These are phyloP conservation scores for Asterochloris erici DNA, from an alignment of 139 green algal genomes.

Conservation along the genomic window DNA sequence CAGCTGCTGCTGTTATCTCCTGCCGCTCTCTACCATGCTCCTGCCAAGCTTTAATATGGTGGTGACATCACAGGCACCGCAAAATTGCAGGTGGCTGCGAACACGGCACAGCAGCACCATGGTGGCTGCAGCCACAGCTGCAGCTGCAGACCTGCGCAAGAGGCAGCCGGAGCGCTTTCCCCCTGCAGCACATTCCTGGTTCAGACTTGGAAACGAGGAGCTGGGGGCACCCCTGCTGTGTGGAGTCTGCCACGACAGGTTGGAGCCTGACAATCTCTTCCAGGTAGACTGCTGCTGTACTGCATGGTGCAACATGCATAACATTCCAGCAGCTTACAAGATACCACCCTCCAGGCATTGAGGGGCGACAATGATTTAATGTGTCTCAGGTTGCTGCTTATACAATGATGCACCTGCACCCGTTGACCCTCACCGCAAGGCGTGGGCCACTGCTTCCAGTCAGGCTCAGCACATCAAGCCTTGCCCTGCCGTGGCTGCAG, in stretches of 20 bases:
- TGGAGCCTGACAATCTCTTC: slow-evolving; percentile 19
- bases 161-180: slow-evolving; percentile 19
- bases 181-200: slow-evolving; percentile 18
- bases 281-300: background rate
- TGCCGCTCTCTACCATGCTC: no score
- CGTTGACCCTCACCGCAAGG: background rate
- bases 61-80: background rate
- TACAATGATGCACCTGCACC: background rate
- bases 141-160: slow-evolving; percentile 20
- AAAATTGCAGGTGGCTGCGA: slow-evolving; percentile 21
- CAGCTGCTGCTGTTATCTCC: no score
- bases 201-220: slow-evolving; percentile 13
- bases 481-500: background rate
- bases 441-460: background rate
- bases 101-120: slow-evolving; percentile 6
- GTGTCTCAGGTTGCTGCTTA: background rate
- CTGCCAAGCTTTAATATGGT: no score
- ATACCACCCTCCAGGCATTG: background rate
- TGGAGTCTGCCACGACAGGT: slow-evolving; percentile 25
- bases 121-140: slow-evolving; percentile 14
- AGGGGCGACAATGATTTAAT: background rate
- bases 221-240: slow-evolving; percentile 37
- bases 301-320: background rate
- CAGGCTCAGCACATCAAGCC: background rate
- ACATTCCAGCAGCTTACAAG: background rate